A percentile compares a stretch with the other conserved stretches of the same genome.
Evolutionary conservation across 1,284 basidiomycete genomes (phyloP).

Genomic region (Porodaedalea pini): DNA sequence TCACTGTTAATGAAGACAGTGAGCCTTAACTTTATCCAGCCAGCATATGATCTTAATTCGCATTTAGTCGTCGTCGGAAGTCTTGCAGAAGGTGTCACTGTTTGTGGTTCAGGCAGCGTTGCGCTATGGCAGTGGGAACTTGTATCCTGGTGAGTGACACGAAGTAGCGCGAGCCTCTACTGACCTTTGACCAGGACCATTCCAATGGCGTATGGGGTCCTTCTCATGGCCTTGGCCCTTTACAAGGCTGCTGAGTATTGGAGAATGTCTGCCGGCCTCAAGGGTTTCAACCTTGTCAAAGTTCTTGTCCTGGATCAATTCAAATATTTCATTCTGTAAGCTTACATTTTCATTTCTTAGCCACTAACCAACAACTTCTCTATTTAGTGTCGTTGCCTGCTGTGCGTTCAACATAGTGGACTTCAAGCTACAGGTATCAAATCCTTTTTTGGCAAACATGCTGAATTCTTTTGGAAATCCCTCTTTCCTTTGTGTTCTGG

Average conservation of each 20-base stretch:
- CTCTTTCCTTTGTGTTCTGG: background rate
- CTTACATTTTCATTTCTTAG: background rate
- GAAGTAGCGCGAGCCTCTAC: background rate
- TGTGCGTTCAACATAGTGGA: background rate
- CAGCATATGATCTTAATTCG: no score
- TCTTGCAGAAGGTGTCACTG: background rate
- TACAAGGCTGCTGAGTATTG: slow-evolving; percentile 10
- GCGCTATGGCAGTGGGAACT: background rate
- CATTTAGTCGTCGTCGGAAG: background rate
- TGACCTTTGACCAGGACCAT: background rate
- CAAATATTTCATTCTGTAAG: slow-evolving; percentile 8
- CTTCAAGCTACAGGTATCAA: background rate
- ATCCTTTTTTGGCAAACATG: background rate
- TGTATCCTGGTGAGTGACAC: background rate
- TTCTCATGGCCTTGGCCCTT: slow-evolving; percentile 6
- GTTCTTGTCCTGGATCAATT: slow-evolving; percentile 10
- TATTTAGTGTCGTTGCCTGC: background rate
- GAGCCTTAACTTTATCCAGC: background rate
- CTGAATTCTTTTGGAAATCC: background rate
- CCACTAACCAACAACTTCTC: background rate
- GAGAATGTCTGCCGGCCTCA: slow-evolving; percentile 3
- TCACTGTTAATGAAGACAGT: background rate
- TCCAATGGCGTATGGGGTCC: background rate
- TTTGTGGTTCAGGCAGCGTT: background rate
- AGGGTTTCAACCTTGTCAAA: slow-evolving; percentile 1